Evolutionary conservation across 306 rosid species (phyloP).

Genomic region (Nissolia schottii): DNA sequence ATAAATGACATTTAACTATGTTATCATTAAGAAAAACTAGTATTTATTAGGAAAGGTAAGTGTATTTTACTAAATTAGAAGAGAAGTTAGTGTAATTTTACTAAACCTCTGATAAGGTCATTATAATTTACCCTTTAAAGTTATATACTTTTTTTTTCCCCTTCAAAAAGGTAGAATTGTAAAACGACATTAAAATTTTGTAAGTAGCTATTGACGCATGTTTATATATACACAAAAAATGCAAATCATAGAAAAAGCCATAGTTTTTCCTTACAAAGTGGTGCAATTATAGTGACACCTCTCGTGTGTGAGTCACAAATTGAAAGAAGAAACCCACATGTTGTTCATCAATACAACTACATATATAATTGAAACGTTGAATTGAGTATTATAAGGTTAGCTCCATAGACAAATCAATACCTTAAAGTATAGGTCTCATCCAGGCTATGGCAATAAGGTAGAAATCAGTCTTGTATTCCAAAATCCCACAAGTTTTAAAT

Average conservation of each 20-base stretch:
- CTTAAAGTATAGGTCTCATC: background rate
- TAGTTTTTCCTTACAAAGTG: background rate
- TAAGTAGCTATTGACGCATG: background rate
- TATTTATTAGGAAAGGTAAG: too few relatives aligned
- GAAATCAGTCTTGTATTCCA: background rate
- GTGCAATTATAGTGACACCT: background rate
- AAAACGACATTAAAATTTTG: background rate
- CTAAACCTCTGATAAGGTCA: too few relatives aligned
- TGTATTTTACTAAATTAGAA: too few relatives aligned
- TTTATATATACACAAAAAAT: background rate
- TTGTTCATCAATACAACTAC: background rate
- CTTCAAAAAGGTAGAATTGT: too few relatives aligned
- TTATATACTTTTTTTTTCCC: too few relatives aligned
- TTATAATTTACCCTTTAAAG: too few relatives aligned
- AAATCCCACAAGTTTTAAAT: conserved; percentile 10
- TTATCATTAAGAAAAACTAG: too few relatives aligned
- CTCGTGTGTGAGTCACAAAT: background rate
- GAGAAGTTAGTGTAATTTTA: too few relatives aligned
- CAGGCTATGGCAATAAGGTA: background rate
- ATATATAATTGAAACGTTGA: conserved; percentile 14
- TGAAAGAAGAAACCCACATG: background rate
- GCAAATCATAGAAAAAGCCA: background rate
- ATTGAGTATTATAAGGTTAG: background rate
- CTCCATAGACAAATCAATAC: conserved; percentile 6
- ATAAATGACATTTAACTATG: too few relatives aligned